A percentile compares a stretch with the other conserved stretches of the same genome.
These are phyloP conservation scores for Eucalyptus guilfoylei DNA, from an alignment of 345 rosid species.

Conservation along the genomic window DNA sequence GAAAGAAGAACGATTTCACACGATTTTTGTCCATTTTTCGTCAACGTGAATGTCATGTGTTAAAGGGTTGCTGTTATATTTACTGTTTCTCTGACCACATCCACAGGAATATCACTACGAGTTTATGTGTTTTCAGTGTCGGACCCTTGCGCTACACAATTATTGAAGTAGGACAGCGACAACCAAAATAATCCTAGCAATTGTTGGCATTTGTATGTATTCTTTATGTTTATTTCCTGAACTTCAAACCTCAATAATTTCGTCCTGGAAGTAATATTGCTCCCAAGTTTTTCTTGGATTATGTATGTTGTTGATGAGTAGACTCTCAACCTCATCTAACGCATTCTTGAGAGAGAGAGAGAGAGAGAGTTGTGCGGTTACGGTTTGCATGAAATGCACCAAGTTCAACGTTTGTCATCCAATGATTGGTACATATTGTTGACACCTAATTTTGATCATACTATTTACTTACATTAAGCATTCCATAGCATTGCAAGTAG, in stretches of 20 bases:
- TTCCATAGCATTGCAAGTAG: no score
- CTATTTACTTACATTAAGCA: no score
- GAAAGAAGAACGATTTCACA: not conserved
- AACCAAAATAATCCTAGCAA: not conserved
- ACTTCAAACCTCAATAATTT: not conserved
- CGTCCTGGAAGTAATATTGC: no score
- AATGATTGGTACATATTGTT: not conserved
- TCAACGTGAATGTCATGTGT: not conserved
- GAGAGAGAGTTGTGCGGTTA: not conserved
- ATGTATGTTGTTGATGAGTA: not conserved
- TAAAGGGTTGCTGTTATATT: not conserved
- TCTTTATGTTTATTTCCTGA: no score
- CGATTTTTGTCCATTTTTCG: not conserved
- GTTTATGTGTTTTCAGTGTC: not conserved
- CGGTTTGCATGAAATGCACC: not conserved
- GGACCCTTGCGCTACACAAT: not conserved
- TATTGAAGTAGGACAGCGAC: not conserved
- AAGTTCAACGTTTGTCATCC: not conserved
- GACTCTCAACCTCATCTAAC: not conserved
- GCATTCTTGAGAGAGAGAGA: not conserved
- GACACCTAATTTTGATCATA: no score
- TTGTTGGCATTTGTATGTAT: not conserved
- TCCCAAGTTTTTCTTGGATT: not conserved
- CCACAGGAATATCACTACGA: not conserved
- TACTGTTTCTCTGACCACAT: not conserved